Evolutionary conservation across 1,139 yeast species (phyloP).

Genomic region (Protomyces inouyei): DNA sequence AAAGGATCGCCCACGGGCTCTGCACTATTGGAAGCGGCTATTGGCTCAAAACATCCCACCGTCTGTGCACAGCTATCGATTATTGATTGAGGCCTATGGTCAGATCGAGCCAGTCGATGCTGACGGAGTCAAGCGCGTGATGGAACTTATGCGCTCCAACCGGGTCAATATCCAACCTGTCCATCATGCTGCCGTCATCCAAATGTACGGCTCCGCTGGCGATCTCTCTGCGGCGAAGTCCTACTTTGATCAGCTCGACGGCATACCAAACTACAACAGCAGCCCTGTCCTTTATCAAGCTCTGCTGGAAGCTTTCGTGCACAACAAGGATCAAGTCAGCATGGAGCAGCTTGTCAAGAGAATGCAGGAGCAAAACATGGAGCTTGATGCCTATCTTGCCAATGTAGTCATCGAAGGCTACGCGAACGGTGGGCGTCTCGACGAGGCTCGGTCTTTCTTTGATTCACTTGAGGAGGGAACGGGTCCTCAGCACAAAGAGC

Average conservation of each 20-base stretch:
- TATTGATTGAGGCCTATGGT: slow-evolving; percentile 43
- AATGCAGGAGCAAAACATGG: slow-evolving; percentile 40
- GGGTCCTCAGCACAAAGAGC: slow-evolving; percentile 36
- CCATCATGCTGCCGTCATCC: slow-evolving; percentile 44
- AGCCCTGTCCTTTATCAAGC: slow-evolving; percentile 13
- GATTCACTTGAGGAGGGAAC: slow-evolving; percentile 35
- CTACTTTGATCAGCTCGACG: slow-evolving; percentile 37
- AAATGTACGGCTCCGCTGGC: slow-evolving; percentile 43
- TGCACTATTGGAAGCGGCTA: slow-evolving; percentile 38
- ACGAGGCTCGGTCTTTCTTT: slow-evolving; percentile 39
- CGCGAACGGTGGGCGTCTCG: slow-evolving; percentile 38
- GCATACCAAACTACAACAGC: background rate
- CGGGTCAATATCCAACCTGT: slow-evolving; percentile 36
- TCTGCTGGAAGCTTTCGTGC: slow-evolving; percentile 41
- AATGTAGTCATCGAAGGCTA: slow-evolving; percentile 42
- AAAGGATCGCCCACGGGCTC: slow-evolving; percentile 40
- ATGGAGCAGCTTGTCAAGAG: slow-evolving; percentile 39
- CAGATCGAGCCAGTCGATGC: slow-evolving; percentile 40
- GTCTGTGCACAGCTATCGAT: slow-evolving; percentile 43
- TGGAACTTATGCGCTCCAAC: slow-evolving; percentile 38
- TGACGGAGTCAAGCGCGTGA: slow-evolving; percentile 41
- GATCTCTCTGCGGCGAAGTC: slow-evolving; percentile 40
- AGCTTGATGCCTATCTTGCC: slow-evolving; percentile 41
- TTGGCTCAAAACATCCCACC: slow-evolving; percentile 37
- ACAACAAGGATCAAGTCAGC: slow-evolving; percentile 37